phyloP scores from a whole-genome alignment of 495 filamentous ascomycete genomes.

The Bacidia rubella region DNA sequence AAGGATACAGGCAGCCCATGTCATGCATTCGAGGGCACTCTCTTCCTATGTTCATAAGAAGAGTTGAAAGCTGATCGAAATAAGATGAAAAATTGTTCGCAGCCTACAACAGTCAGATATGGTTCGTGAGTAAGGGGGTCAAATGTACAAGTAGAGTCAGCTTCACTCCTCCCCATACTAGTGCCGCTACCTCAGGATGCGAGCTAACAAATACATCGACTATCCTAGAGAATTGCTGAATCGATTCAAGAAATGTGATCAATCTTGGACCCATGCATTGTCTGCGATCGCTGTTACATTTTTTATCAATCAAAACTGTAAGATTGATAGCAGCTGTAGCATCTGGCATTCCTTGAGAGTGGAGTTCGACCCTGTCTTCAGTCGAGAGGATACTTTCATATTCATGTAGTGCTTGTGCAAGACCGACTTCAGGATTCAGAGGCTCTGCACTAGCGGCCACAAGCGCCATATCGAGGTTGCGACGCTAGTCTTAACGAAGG shows the following conservation, averaged over 20 bases:
- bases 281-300: constrained; percentile 16
- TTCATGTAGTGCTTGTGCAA: constrained; percentile 24
- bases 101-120: constrained; percentile 3
- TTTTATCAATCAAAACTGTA: constrained; percentile 20
- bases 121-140: neutral
- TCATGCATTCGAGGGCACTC: constrained; percentile 21
- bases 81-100: constrained; percentile 22
- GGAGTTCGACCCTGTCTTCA: constrained; percentile 16
- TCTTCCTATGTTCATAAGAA: constrained; percentile 21
- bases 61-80: constrained; percentile 21
- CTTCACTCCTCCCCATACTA: constrained; percentile 28
- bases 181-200: constrained; percentile 23
- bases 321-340: constrained; percentile 21
- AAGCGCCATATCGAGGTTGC: constrained; percentile 12
- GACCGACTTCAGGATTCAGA: neutral
- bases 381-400: constrained; percentile 32
- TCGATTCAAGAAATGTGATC: constrained; percentile 21
- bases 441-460: constrained; percentile 23
- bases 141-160: constrained; percentile 15
- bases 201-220: constrained; percentile 25
- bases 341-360: constrained; percentile 20
- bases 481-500: neutral
- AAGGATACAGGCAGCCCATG: constrained; percentile 24
- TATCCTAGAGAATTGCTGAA: constrained; percentile 22
- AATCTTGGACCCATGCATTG: constrained; percentile 20